Percentiles rank a stretch among this genome's conserved stretches.
These are phyloP conservation scores for Zea mays DNA, from an alignment of 176 grass and related monocot species.

Conservation along the genomic window DNA sequence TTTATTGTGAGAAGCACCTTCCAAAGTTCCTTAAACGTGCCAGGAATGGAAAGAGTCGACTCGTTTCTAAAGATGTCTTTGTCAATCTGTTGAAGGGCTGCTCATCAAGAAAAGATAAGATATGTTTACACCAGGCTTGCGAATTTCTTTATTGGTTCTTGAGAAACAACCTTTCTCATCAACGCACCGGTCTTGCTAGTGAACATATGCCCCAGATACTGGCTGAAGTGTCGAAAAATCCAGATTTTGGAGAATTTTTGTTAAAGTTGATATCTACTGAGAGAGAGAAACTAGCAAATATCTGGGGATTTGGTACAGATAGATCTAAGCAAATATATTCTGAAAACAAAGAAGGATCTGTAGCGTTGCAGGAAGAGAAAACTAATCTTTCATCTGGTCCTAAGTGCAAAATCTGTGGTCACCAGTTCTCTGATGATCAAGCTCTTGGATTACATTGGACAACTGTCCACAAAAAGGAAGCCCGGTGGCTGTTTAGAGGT, in stretches of 20 bases:
- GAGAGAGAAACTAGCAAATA: slow-evolving; percentile 73
- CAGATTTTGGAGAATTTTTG: slow-evolving; percentile 68
- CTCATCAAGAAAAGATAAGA: slow-evolving; percentile 77
- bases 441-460: slow-evolving; percentile 81
- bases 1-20: slow-evolving; percentile 93
- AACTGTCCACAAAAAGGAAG: slow-evolving; percentile 83
- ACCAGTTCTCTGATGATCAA: slow-evolving; percentile 71
- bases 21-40: slow-evolving; percentile 98
- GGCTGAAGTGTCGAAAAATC: slow-evolving; percentile 69
- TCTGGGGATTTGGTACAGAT: slow-evolving; percentile 70
- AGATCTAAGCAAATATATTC: slow-evolving; percentile 48
- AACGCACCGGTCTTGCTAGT: slow-evolving; percentile 48
- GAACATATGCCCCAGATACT: slow-evolving; percentile 63
- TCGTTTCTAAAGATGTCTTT: slow-evolving; percentile 95
- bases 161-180: slow-evolving; percentile 63
- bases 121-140: slow-evolving; percentile 80
- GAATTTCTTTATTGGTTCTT: slow-evolving; percentile 92
- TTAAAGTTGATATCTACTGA: slow-evolving; percentile 80
- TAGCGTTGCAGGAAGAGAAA: slow-evolving; percentile 29
- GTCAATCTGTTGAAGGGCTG: slow-evolving; percentile 71
- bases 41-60: slow-evolving; percentile 91
- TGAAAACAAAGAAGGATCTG: slow-evolving; percentile 41
- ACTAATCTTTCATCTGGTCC: slow-evolving; percentile 34
- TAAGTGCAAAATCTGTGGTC: slow-evolving; percentile 83
- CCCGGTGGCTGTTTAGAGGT: slow-evolving; percentile 90